Evolutionary conservation across 805 yeast genomes (phyloP).

Genomic region (Ogataea nitratoaversa): DNA sequence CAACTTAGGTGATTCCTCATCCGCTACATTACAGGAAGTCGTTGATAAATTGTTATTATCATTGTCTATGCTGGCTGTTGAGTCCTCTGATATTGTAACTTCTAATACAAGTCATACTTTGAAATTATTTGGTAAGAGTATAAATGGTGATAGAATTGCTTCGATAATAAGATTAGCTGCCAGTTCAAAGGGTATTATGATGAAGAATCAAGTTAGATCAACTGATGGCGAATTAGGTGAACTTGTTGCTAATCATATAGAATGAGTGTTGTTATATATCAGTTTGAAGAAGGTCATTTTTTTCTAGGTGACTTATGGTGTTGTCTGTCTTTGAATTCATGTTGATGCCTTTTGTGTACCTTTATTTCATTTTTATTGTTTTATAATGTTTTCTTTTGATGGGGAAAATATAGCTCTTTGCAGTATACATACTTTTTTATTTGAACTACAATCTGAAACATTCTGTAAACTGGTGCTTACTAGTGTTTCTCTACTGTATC

Average conservation of each 20-base stretch:
- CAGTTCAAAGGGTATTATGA: conserved; percentile 44
- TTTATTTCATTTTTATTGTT: too few relatives aligned
- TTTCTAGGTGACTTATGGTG: too few relatives aligned
- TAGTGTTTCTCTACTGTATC: too few relatives aligned
- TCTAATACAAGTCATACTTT: conserved; percentile 59
- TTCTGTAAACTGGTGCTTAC: too few relatives aligned
- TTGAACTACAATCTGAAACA: too few relatives aligned
- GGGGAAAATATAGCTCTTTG: too few relatives aligned
- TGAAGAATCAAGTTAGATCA: conserved; percentile 57
- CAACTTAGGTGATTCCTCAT: conserved; percentile 47
- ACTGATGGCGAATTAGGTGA: conserved; percentile 46
- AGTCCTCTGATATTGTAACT: conserved; percentile 63
- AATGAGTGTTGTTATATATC: too few relatives aligned
- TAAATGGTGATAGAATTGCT: conserved; percentile 52
- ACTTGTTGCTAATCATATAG: conserved; percentile 48
- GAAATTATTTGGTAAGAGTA: conserved; percentile 79
- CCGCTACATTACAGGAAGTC: conserved; percentile 46
- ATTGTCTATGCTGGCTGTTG: conserved; percentile 69
- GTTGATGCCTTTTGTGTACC: too few relatives aligned
- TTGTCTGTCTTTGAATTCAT: too few relatives aligned
- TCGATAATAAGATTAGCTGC: conserved; percentile 44
- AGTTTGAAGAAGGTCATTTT: too few relatives aligned
- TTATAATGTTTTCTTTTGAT: too few relatives aligned
- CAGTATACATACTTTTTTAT: too few relatives aligned
- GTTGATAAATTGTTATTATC: conserved; percentile 48